Evolutionary conservation across 1,139 yeast species (phyloP), one percentile per base, ranked within the genome.

Genomic region (Hyphopichia wangnamkhiaoensis): DNA sequence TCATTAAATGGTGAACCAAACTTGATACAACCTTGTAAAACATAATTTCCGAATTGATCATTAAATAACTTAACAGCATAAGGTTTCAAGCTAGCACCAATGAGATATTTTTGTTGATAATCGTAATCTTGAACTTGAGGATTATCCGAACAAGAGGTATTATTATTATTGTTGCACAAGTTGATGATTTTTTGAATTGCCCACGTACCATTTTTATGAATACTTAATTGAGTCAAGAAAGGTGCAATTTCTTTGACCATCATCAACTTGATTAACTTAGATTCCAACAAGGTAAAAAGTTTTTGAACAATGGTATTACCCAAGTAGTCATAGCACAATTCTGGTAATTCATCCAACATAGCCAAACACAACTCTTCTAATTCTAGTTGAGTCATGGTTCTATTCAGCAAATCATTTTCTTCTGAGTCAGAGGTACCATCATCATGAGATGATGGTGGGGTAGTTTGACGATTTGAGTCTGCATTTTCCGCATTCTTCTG

Each of bases 121-220:
- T 78, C 77, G n/a, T 35, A n/a, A n/a, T n/a, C n/a, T n/a, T n/a
- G n/a, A n/a, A n/a, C 28, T 20, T 35, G 33, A 29, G 12, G 12
- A 9, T 33, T 16, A 5, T 23, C 16, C 5, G 23, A 24, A 25
- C 25, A 21, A 4, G 21, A 10, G 14, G 12, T 24, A 16, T n/a
- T 19, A 14, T 21, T 23, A 1, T 84, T 70, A 37, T 71, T 69
- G 7, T 87, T 83, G 43, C 72, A 61, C 43, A 87, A 83, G 48
- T 83, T 86, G 52, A 94, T 90, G 58, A 93, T 84, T 62, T 93
- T 94, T 61, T 94, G 98, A 23, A 96, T 95, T 2, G 98, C 98
- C 98, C 98, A 93, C 3, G 99, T 93, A 46, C 99, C 99, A 61
- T 94, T 93, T 58, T 93, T 93, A 66, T 93, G 99, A 41, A 89